These are phyloP conservation scores for Hirsutella minnesotensis DNA, from an alignment of 2,329 filamentous ascomycete species.

Conservation along the genomic window DNA sequence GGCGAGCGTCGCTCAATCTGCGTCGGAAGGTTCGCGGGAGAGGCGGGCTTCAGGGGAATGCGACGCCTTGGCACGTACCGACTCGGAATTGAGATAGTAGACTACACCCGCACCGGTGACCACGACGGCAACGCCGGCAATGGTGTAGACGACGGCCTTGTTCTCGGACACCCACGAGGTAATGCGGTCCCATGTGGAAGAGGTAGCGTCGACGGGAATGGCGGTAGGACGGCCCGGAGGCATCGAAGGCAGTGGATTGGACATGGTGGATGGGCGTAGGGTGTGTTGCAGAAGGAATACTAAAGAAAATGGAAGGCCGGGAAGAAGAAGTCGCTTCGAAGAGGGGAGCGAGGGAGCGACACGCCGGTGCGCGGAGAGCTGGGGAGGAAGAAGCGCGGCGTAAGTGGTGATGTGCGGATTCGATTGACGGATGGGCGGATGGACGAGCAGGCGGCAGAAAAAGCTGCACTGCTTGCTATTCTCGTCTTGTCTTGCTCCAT, in stretches of 20 bases:
- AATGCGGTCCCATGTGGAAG: slow-evolving; percentile 79
- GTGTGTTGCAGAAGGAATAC: slow-evolving; percentile 3
- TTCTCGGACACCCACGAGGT: slow-evolving; percentile 90
- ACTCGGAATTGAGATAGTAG: slow-evolving; percentile 67
- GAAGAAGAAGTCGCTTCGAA: slow-evolving; percentile 7
- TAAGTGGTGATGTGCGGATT: too few species aligned
- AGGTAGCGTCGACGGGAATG: slow-evolving; percentile 42
- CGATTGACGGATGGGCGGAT: neutral
- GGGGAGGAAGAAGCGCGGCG: neutral
- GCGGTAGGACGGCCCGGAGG: slow-evolving; percentile 31
- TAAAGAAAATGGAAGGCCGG: slow-evolving; percentile 4
- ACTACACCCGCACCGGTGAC: slow-evolving; percentile 84
- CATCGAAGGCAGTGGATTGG: slow-evolving; percentile 35
- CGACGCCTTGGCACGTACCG: slow-evolving; percentile 34
- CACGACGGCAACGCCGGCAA: slow-evolving; percentile 86
- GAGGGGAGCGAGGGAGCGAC: neutral
- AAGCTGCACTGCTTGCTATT: slow-evolving; percentile 3
- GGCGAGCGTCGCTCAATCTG: too few species aligned
- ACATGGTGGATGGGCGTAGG: slow-evolving; percentile 25
- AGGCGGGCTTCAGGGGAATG: too few species aligned
- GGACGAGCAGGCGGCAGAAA: neutral
- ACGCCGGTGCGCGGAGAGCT: neutral
- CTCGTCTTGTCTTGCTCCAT: neutral
- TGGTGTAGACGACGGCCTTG: slow-evolving; percentile 90
- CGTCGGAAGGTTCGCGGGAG: too few species aligned